Conservation (phyloP, 2,329 filamentous ascomycete genomes). For the Uncinocarpus reesii region DNA sequence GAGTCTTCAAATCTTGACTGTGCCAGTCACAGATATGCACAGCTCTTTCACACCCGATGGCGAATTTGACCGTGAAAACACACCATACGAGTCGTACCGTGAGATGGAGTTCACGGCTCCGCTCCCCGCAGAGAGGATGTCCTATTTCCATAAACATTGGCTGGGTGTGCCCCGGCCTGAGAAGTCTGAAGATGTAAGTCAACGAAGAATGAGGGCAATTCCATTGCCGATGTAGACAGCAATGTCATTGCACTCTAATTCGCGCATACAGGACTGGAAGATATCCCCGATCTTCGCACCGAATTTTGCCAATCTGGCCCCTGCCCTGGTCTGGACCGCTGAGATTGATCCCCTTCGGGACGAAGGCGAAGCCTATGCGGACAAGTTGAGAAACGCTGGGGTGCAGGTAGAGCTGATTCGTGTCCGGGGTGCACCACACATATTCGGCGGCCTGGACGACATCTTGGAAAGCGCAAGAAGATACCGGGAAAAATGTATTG, state of each 20-base stretch:
- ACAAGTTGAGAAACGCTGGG: slow-evolving; percentile 30
- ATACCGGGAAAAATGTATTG: slow-evolving; percentile 25
- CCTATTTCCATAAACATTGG: slow-evolving; percentile 33
- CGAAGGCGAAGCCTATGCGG: slow-evolving; percentile 33
- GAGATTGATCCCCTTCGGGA: slow-evolving; percentile 36
- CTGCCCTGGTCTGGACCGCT: slow-evolving; percentile 32
- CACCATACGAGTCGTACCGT: slow-evolving; percentile 33
- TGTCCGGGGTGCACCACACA: slow-evolving; percentile 29
- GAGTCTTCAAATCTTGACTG: slow-evolving; percentile 29
- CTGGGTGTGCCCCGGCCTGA: slow-evolving; percentile 30
- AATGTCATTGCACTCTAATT: neutral
- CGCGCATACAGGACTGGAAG: slow-evolving; percentile 29
- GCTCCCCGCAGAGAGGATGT: slow-evolving; percentile 31
- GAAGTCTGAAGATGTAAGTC: slow-evolving; percentile 27
- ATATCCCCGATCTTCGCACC: slow-evolving; percentile 34
- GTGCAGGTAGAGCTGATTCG: slow-evolving; percentile 26
- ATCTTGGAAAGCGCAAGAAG: slow-evolving; percentile 25
- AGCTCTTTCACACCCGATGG: slow-evolving; percentile 29
- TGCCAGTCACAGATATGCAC: slow-evolving; percentile 31
- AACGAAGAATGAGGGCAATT: slow-evolving; percentile 15
- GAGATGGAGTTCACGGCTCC: slow-evolving; percentile 31
- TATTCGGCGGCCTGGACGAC: slow-evolving; percentile 24
- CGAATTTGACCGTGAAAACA: slow-evolving; percentile 27
- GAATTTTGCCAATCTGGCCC: slow-evolving; percentile 29
- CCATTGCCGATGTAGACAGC: no score